Evolutionary conservation across 2,329 filamentous ascomycete genomes (phyloP).

Genomic region (Xenosphaeropsis pyriputrescens): DNA sequence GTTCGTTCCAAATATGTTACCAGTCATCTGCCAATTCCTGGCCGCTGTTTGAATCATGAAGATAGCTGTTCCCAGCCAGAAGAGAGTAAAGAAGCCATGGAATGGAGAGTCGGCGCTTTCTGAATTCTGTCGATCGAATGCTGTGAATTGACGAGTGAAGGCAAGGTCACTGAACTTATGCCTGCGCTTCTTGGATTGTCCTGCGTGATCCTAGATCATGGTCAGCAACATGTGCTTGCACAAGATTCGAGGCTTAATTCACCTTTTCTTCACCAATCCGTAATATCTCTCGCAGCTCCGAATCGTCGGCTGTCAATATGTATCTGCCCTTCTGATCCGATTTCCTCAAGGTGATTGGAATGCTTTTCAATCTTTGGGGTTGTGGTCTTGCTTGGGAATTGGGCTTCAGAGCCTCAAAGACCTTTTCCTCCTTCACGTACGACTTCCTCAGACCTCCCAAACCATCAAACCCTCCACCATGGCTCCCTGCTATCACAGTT

Average conservation of each 20-base stretch:
- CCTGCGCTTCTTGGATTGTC: constrained; percentile 7
- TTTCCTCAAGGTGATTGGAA: constrained; percentile 15
- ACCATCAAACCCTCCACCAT: constrained; percentile 19
- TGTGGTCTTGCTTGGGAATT: not conserved
- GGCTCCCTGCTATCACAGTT: constrained; percentile 15
- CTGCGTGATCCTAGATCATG: no score
- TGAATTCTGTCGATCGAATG: constrained; percentile 60
- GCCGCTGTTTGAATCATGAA: constrained; percentile 52
- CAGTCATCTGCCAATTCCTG: constrained; percentile 54
- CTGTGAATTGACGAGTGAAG: constrained; percentile 59
- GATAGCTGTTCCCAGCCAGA: constrained; percentile 58
- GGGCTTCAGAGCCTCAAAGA: constrained; percentile 7
- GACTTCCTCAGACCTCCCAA: constrained; percentile 4
- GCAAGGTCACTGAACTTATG: constrained; percentile 37
- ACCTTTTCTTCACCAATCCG: constrained; percentile 12
- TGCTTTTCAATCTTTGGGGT: constrained; percentile 9
- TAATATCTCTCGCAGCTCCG: constrained; percentile 12
- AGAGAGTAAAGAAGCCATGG: constrained; percentile 66
- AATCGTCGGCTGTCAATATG: constrained; percentile 14
- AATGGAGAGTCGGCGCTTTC: constrained; percentile 52
- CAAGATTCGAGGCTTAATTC: not conserved
- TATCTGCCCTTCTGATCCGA: constrained; percentile 13
- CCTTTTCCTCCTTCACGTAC: constrained; percentile 4
- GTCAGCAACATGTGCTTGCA: no score
- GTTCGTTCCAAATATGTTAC: constrained; percentile 53